Conservation (phyloP, 192 early-diverging fungal species). For the Podila minutissima region DNA sequence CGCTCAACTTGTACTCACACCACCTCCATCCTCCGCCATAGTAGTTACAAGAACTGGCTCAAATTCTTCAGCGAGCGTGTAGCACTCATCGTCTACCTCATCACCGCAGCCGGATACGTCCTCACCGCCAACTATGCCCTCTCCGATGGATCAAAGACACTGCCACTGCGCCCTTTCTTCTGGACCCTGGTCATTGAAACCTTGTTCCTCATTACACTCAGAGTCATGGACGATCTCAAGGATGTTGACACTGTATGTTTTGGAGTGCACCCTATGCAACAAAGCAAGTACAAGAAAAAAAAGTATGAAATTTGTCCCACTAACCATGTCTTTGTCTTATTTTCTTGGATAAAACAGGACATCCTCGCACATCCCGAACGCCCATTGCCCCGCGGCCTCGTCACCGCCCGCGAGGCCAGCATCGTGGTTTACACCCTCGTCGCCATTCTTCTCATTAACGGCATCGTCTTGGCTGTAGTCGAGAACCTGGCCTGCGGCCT, state of each 20-base stretch:
- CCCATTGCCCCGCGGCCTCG: slow-evolving; percentile 39
- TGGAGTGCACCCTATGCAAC: background rate
- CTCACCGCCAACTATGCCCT: slow-evolving; percentile 43
- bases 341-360: slow-evolving; percentile 15
- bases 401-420: slow-evolving; percentile 40
- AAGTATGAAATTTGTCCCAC: background rate
- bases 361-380: slow-evolving; percentile 50
- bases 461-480: slow-evolving; percentile 30
- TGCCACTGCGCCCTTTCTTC: slow-evolving; percentile 26
- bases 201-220: slow-evolving; percentile 36
- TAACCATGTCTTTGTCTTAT: background rate
- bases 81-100: slow-evolving; percentile 36
- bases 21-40: background rate
- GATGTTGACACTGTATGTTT: slow-evolving; percentile 47
- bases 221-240: slow-evolving; percentile 51
- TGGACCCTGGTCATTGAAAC: slow-evolving; percentile 43
- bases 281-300: background rate
- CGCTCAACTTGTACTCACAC: too few relatives aligned
- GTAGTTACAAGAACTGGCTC: slow-evolving; percentile 41
- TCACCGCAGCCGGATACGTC: slow-evolving; percentile 46
- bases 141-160: slow-evolving; percentile 20
- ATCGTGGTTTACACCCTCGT: slow-evolving; percentile 37
- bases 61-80: slow-evolving; percentile 43
- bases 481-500: slow-evolving; percentile 48
- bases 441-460: slow-evolving; percentile 32